Evolutionary conservation across 345 rosid genomes (phyloP), one percentile per base, ranked within the genome.

Genomic region (Cardiospermum halicacabum): DNA sequence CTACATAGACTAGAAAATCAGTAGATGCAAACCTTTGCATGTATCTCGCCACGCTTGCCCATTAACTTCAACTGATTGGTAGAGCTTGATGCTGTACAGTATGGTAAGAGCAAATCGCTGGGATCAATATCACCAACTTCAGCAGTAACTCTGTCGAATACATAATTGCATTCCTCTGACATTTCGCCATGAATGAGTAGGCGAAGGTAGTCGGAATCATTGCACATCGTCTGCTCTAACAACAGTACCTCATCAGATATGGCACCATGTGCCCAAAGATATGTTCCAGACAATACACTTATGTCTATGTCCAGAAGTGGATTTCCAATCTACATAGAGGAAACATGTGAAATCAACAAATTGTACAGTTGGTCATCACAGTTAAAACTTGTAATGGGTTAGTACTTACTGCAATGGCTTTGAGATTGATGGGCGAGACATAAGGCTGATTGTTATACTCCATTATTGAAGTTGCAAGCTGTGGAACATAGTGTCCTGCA

Each of bases 401-500:
- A n/a, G n/a, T n/a, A n/a, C n/a, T 69, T 61, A 75, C 75, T 25
- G 73, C 82, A 15, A 75, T 73, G 62, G 78, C 45, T 74, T 74
- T 66, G 27, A 73, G 80, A 40, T 75, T 75, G 69, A 78, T 61
- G 1, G 68, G 63, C 31, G 39, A 31, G 11, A 47, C 7, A 16
- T 43, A 30, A 43, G 73, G 73, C 53, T 50, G 62, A 65, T 73
- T 69, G 60, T 69, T 76, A 77, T 76, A 67, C 42, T 75, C 69
- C 40, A 73, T 31, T 15, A 73, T 19, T 47, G 71, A 60, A 27
- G 70, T 58, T 42, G 82, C 80, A 37, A 75, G 71, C 48, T 75
- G 82, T 1, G 79, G 81, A 49, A 78, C 27, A 27, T 76, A 69
- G 57, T 78, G 81, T 36, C 79, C 84, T 80, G n/a, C n/a, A n/a